Base-by-base conservation (phyloP, 345 rosid genomes). In the Camelina hispida region DNA sequence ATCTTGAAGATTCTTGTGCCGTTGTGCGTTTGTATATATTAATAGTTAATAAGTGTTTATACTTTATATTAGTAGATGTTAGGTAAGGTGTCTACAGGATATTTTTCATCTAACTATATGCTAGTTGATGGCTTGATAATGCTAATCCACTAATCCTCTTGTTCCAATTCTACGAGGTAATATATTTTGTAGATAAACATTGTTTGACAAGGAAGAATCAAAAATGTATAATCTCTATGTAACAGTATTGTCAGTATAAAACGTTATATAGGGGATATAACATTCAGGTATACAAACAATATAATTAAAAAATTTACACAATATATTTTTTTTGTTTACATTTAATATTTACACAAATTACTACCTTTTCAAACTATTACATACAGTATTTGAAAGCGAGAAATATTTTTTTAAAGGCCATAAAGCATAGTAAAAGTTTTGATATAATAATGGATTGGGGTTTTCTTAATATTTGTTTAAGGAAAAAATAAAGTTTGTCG, bases 41-140 rank as follows among this genome's bases (percentile, higher is more conserved):
- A 69, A 20, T 22, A 35, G 42, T 10, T 51, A 43, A 30, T 16
- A 18, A 76, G 38, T 53, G 63, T 40, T 12, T 61, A 69, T 38
- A 23, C 25, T 23, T 23, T 23, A 23, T 1, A 42, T 17, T 50
- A 52, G 22, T 43, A 50, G 4, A 68, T 34, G 64, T 62, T 56
- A 77, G 76, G 80, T 77, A 63, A 70, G 71, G 38, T 70, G 37
- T 62, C 59, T 62, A n/a, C 54, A 51, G 11, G 42, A 76, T 62
- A 48, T 60, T 40, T 40, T 61, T 12, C 46, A 58, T 53, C 30
- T 43, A 51, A 7, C 32, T 37, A 42, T 51, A 74, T 58, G 25
- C 32, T 16, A 68, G 57, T 40, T 25, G 37, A 23, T 22, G 23
- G 23, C 23, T 22, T 22, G 23, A 52, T n/a, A n/a, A n/a, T 52